Evolutionary conservation across 2,329 filamentous ascomycete species (phyloP), one percentile per base, ranked within the genome.

Genomic region (Calonectria montana): DNA sequence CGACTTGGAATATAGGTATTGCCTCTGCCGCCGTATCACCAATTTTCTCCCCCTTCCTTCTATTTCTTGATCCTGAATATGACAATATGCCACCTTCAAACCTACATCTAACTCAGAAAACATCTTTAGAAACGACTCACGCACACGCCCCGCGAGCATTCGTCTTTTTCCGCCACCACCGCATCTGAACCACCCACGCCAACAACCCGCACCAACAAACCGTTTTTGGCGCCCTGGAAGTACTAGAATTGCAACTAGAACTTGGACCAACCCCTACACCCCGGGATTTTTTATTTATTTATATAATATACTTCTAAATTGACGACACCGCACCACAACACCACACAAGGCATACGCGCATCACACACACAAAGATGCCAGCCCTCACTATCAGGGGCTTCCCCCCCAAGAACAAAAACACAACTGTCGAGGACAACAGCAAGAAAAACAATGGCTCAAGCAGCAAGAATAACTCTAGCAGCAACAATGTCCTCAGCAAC

Each of bases 331-430:
- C n/a, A n/a, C n/a, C n/a, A n/a, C n/a, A n/a, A 13, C 48, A 66
- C 23, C 65, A 29, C 47, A 43, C n/a, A 39, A 37, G 3, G 35
- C 35, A 64, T 50, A 45, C 18, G 35, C 31, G 13, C 27, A 78
- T 13, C 16, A 59, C 53, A 68, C 70, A 27, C 62, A 72, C 57
- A 63, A 76, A 64, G 65, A 79, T 79, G 69, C 69, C 69, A 69
- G 74, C 75, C 13, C 74, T 79, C 70, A 78, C 77, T 55, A 77
- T 79, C 37, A 75, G 77, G 41, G 76, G 77, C 1, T 77, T 78
- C 47, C 70, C 75, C 2, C 74, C 77, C 48, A 74, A 75, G 68
- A 73, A 70, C 23, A 50, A 74, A 39, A 53, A 68, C 67, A 72
- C 59, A 18, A 70, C 74, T 9, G 74, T 73, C 39, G 76, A 21